Conservation (phyloP, 345 rosid genomes). For the Geranium rotundifolium region DNA sequence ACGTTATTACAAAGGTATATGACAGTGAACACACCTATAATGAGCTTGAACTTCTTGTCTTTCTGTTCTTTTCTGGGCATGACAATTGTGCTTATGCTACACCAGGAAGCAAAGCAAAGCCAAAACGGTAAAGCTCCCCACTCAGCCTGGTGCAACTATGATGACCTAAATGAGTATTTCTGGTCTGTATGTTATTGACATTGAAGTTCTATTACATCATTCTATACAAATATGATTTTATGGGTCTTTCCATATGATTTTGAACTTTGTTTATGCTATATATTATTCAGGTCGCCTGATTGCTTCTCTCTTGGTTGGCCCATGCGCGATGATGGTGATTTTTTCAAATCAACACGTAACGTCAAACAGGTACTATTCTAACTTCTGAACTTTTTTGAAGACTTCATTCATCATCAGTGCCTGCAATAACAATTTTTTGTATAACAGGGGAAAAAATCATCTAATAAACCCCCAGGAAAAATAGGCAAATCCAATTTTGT, state of each 20-base stretch:
- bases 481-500: constrained; percentile 91
- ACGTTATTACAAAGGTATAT: constrained; percentile 66
- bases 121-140: constrained; percentile 70
- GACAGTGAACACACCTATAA: constrained; percentile 1
- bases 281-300: constrained; percentile 55
- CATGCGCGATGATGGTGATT: constrained; percentile 97
- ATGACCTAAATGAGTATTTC: constrained; percentile 95
- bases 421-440: constrained; percentile 8
- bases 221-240: neutral
- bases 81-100: constrained; percentile 12
- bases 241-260: neutral
- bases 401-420: neutral
- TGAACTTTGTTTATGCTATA: constrained; percentile 8
- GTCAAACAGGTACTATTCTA: constrained; percentile 28
- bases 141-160: constrained; percentile 92
- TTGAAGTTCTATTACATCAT: neutral
- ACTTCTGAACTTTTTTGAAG: neutral
- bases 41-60: constrained; percentile 3
- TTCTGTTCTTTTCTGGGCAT: constrained; percentile 14
- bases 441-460: constrained; percentile 52
- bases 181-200: constrained; percentile 43
- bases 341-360: constrained; percentile 74
- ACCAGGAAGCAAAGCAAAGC: constrained; percentile 76
- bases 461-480: constrained; percentile 33
- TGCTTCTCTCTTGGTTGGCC: constrained; percentile 99